Percentiles rank a stretch among this genome's conserved stretches.
Evolutionary conservation across 352 stramenopile genomes (phyloP).

Genomic region (Phytophthora fragariaefolia): DNA sequence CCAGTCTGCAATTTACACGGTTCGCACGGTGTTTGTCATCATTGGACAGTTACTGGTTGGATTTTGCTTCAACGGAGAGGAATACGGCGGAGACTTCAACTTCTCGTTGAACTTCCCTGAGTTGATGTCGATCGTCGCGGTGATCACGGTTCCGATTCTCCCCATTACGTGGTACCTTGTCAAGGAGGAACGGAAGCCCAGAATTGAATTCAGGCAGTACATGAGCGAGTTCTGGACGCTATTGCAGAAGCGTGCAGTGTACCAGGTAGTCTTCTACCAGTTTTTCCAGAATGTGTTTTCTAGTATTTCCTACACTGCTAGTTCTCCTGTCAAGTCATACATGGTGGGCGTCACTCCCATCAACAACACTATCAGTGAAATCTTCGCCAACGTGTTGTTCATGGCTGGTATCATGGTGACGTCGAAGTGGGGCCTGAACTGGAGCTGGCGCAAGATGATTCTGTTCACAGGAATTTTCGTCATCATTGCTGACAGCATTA

Average conservation of each 20-base stretch:
- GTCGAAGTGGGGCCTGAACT: constrained; percentile 48
- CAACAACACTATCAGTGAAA: constrained; percentile 40
- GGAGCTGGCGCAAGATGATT: constrained; percentile 48
- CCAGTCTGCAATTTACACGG: constrained; percentile 47
- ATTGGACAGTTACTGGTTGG: constrained; percentile 38
- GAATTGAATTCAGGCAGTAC: constrained; percentile 36
- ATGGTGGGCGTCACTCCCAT: constrained; percentile 41
- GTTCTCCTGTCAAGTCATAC: constrained; percentile 34
- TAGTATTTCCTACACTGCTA: constrained; percentile 37
- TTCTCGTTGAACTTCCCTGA: constrained; percentile 46
- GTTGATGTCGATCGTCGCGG: constrained; percentile 41
- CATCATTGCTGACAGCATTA: constrained; percentile 37
- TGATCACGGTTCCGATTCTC: constrained; percentile 30
- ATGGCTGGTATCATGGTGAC: constrained; percentile 33
- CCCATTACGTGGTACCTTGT: constrained; percentile 50
- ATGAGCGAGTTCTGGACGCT: constrained; percentile 41
- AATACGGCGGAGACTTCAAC: constrained; percentile 56
- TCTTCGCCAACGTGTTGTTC: constrained; percentile 46
- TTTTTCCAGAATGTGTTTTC: constrained; percentile 49
- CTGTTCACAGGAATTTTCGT: constrained; percentile 37
- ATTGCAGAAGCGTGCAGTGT: constrained; percentile 46
- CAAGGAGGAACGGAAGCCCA: constrained; percentile 40
- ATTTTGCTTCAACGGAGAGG: constrained; percentile 50
- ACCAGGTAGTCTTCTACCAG: constrained; percentile 51
- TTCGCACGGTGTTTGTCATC: constrained; percentile 41